Percentiles rank a stretch among this genome's conserved stretches.
Conservation (phyloP, 768 basidiomycete species). For the Pleurotus salmoneostramineus region DNA sequence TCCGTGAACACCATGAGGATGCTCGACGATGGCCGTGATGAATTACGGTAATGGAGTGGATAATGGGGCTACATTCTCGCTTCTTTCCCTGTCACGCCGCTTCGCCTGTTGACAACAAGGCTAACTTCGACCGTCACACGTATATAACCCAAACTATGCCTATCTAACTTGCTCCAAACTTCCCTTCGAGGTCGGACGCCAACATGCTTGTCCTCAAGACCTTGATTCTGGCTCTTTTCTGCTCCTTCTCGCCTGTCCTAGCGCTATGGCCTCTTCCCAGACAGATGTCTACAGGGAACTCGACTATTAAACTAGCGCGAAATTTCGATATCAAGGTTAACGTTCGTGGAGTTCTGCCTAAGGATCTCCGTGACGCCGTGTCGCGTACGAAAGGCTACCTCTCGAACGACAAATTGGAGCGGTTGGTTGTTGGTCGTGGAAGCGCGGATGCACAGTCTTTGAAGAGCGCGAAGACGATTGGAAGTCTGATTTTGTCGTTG, state of each 20-base stretch:
- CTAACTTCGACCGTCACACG: too few species aligned
- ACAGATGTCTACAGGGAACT: slow-evolving; percentile 36
- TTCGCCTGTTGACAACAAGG: background rate
- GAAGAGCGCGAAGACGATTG: slow-evolving; percentile 34
- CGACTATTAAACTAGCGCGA: slow-evolving; percentile 41
- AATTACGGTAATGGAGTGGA: background rate
- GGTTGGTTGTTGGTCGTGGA: slow-evolving; percentile 59
- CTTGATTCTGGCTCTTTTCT: slow-evolving; percentile 5
- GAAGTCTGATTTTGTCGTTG: slow-evolving; percentile 41
- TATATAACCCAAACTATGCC: too few species aligned
- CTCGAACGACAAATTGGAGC: slow-evolving; percentile 50
- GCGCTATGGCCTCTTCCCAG: slow-evolving; percentile 35
- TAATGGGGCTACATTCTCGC: background rate
- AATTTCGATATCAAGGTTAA: slow-evolving; percentile 47
- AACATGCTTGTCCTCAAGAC: background rate
- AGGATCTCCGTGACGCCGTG: slow-evolving; percentile 58
- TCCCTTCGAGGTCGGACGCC: too few species aligned
- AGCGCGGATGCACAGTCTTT: slow-evolving; percentile 37
- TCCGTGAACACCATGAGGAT: background rate
- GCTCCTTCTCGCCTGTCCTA: slow-evolving; percentile 5
- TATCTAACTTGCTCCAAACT: too few species aligned
- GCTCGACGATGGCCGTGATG: background rate
- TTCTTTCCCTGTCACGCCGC: background rate
- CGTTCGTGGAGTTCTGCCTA: slow-evolving; percentile 37
- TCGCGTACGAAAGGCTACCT: slow-evolving; percentile 40